phyloP scores from a whole-genome alignment of 2,329 filamentous ascomycete genomes.

The Alternaria sp. region DNA sequence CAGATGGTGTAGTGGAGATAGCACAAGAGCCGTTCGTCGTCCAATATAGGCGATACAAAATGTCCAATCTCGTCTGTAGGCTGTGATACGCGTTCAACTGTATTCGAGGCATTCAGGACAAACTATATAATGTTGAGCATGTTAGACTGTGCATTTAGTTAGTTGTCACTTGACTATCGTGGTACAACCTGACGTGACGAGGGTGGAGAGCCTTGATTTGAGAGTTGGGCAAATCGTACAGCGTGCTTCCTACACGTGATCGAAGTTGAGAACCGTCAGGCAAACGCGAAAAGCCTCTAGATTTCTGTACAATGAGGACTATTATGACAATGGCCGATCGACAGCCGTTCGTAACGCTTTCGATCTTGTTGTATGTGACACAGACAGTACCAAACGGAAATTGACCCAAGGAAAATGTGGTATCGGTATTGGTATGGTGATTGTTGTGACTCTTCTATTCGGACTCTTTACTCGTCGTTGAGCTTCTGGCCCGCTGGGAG shows the following conservation, averaged over 20 bases:
- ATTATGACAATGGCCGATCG: slow-evolving; percentile 47
- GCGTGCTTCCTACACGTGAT: slow-evolving; percentile 24
- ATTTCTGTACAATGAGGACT: slow-evolving; percentile 51
- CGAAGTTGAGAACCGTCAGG: slow-evolving; percentile 24
- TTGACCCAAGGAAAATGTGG: slow-evolving; percentile 48
- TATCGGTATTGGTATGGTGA: slow-evolving; percentile 42
- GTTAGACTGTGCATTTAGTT: neutral
- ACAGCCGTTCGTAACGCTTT: slow-evolving; percentile 35
- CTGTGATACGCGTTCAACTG: neutral
- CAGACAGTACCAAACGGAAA: slow-evolving; percentile 48
- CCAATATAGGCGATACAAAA: too few species aligned
- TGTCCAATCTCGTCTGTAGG: neutral
- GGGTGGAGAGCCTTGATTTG: slow-evolving; percentile 29
- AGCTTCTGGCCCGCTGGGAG: slow-evolving; percentile 35
- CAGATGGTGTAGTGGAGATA: neutral
- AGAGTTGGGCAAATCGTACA: slow-evolving; percentile 33
- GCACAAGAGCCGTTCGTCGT: neutral
- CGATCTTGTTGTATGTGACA: slow-evolving; percentile 42
- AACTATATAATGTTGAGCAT: neutral
- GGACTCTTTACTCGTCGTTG: slow-evolving; percentile 44
- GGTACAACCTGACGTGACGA: slow-evolving; percentile 1
- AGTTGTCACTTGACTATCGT: neutral
- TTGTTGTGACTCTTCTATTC: slow-evolving; percentile 31
- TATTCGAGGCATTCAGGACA: neutral
- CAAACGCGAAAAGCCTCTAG: slow-evolving; percentile 44